A percentile compares a stretch with the other conserved stretches of the same genome.
phyloP scores from a whole-genome alignment of 148 eudicot genomes.

The Chenopodium suecicum region DNA sequence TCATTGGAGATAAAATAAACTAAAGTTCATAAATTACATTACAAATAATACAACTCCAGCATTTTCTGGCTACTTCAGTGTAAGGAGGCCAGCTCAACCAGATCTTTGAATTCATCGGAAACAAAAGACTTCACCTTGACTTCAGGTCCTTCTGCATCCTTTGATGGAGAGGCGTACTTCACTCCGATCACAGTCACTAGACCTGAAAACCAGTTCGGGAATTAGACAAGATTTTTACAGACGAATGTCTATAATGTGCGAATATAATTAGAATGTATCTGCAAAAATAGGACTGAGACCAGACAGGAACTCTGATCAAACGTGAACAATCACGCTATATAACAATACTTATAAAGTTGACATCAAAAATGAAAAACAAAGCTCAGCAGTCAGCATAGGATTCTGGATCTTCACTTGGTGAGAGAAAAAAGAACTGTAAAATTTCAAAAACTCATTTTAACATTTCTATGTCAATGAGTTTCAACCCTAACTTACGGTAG shows the following conservation, averaged over 20 bases:
- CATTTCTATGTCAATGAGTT: background rate
- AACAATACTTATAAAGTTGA: background rate
- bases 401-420: background rate
- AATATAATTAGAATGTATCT: background rate
- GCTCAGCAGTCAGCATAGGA: background rate
- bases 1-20: background rate
- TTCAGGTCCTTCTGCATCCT: slow-evolving; percentile 21
- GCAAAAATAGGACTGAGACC: background rate
- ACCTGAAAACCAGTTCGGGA: slow-evolving; percentile 40
- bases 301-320: background rate
- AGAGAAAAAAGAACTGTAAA: background rate
- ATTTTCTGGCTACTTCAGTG: slow-evolving; percentile 32
- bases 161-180: slow-evolving; percentile 60
- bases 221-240: background rate
- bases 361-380: background rate
- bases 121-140: slow-evolving; percentile 69
- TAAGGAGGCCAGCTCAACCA: slow-evolving; percentile 52
- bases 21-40: background rate
- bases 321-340: background rate
- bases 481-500: background rate
- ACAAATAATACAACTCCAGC: background rate
- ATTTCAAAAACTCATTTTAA: background rate
- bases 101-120: slow-evolving; percentile 48
- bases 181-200: slow-evolving; percentile 62
- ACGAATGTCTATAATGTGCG: background rate